Evolutionary conservation across 306 rosid species (phyloP).

Genomic region (Trifolium fragiferum): DNA sequence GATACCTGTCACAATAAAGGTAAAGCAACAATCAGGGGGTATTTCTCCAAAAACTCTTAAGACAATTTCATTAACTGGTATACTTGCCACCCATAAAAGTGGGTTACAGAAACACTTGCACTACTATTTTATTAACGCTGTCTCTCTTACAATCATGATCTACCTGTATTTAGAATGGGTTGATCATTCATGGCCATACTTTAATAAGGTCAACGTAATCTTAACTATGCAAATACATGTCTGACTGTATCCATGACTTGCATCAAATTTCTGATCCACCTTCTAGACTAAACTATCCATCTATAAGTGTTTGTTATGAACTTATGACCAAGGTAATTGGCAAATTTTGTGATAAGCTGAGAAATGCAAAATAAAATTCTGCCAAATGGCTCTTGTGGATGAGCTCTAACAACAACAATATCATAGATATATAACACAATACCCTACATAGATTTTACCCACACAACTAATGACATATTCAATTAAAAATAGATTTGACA

Average conservation of each 20-base stretch:
- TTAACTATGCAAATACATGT: constrained; percentile 4
- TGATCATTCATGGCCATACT: constrained; percentile 29
- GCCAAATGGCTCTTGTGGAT: not conserved
- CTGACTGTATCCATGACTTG: constrained; percentile 27
- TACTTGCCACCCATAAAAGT: constrained; percentile 3
- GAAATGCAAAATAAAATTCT: constrained; percentile 9
- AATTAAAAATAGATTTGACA: constrained; percentile 18
- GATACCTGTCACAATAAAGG: constrained; percentile 73
- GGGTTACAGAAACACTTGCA: constrained; percentile 7
- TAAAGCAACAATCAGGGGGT: constrained; percentile 41
- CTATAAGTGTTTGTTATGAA: constrained; percentile 31
- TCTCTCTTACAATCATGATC: constrained; percentile 28
- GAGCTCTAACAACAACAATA: constrained; percentile 4
- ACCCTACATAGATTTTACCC: constrained; percentile 6
- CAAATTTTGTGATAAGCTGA: constrained; percentile 26
- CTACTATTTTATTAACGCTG: constrained; percentile 11
- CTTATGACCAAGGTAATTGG: constrained; percentile 20
- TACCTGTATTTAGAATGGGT: constrained; percentile 29
- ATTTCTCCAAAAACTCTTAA: constrained; percentile 23
- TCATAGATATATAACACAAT: constrained; percentile 14
- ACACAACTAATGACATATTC: constrained; percentile 15
- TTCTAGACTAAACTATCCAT: constrained; percentile 36
- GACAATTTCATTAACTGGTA: constrained; percentile 34
- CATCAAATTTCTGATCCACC: constrained; percentile 35
- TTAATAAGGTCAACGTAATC: constrained; percentile 16